A percentile compares a stretch with the other conserved stretches of the same genome.
Evolutionary conservation across 2,329 filamentous ascomycete genomes (phyloP).

Genomic region (Exophiala aquamarina): DNA sequence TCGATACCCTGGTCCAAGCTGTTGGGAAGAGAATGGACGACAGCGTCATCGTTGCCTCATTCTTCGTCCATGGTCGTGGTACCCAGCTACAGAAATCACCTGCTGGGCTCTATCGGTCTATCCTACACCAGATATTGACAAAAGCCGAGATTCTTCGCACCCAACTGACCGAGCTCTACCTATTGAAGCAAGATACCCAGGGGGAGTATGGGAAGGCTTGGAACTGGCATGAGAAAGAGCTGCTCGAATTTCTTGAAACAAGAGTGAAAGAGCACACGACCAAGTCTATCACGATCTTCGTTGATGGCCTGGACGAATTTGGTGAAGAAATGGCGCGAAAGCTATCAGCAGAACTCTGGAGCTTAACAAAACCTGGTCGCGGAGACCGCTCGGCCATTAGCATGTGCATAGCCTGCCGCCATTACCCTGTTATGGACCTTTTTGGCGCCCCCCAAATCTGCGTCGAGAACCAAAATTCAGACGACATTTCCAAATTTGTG

Average conservation of each 20-base stretch:
- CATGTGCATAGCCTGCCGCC: conserved; percentile 2
- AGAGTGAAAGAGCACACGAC: not conserved
- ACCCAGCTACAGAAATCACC: conserved; percentile 45
- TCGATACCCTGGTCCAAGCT: conserved; percentile 37
- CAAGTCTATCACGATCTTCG: conserved; percentile 1
- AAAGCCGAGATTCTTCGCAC: not conserved
- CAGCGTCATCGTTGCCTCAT: conserved; percentile 35
- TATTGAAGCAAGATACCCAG: not conserved
- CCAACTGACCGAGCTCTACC: not conserved
- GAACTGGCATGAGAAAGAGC: conserved; percentile 1
- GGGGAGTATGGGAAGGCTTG: conserved; percentile 2
- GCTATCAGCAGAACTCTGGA: conserved; percentile 3
- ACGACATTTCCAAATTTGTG: conserved; percentile 3
- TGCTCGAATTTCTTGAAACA: conserved; percentile 1
- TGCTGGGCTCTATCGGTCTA: conserved; percentile 51
- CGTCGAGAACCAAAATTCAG: conserved; percentile 2
- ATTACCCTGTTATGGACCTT: conserved; percentile 3
- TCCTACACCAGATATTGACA: conserved; percentile 42
- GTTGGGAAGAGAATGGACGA: conserved; percentile 17
- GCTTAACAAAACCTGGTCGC: not conserved
- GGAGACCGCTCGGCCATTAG: not conserved
- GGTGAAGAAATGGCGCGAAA: conserved; percentile 3
- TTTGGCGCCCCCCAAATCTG: conserved; percentile 2
- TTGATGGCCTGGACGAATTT: conserved; percentile 3
- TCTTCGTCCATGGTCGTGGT: conserved; percentile 53